Conservation (phyloP, 805 yeast species). For the Kluyveromyces starmeri region DNA sequence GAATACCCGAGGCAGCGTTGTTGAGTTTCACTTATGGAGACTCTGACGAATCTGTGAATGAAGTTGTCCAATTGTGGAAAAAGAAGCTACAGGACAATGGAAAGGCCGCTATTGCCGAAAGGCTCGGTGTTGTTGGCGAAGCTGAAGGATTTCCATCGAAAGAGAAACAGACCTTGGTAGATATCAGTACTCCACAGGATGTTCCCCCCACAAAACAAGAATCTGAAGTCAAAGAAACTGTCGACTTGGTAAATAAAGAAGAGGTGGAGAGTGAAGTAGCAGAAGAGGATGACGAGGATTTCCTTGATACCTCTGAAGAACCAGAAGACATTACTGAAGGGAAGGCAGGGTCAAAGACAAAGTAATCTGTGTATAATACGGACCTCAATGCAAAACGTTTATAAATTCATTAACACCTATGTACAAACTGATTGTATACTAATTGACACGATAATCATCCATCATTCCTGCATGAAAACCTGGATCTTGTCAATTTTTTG, state of each 20-base stretch:
- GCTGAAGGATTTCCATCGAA: constrained; percentile 29
- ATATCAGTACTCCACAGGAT: constrained; percentile 29
- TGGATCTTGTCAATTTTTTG: constrained; percentile 34
- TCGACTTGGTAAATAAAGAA: constrained; percentile 15
- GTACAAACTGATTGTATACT: background rate
- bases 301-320: constrained; percentile 12
- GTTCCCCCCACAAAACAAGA: constrained; percentile 16
- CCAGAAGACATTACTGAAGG: constrained; percentile 9
- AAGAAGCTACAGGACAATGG: constrained; percentile 40
- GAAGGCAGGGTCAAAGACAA: background rate
- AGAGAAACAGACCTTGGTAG: constrained; percentile 31
- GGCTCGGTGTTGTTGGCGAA: constrained; percentile 41
- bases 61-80: constrained; percentile 61
- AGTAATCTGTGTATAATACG: too few species aligned
- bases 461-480: constrained; percentile 29
- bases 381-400: too few species aligned
- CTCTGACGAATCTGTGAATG: constrained; percentile 35
- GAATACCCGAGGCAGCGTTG: constrained; percentile 78
- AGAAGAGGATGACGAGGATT: constrained; percentile 13
- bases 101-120: constrained; percentile 49
- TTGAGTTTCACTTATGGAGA: constrained; percentile 65
- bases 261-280: constrained; percentile 13
- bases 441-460: too few species aligned
- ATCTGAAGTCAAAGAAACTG: constrained; percentile 12
- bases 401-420: background rate